phyloP scores from a whole-genome alignment of 106 monocot species.

The Allium fistulosum region DNA sequence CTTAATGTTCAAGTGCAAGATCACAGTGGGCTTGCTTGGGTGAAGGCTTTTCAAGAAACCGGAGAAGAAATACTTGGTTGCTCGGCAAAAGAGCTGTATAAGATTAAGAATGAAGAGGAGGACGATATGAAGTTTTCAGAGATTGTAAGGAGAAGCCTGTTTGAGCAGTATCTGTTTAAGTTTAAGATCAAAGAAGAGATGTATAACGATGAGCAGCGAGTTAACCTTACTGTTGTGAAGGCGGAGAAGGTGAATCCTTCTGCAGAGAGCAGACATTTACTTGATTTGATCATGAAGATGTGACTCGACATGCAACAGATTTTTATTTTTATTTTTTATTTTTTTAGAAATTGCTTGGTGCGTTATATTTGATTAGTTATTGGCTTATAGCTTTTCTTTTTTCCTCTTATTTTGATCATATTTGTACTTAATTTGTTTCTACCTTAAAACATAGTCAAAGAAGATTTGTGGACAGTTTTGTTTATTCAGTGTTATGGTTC shows the following conservation, averaged over 20 bases:
- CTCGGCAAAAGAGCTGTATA: conserved; percentile 67
- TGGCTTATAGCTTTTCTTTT: no score
- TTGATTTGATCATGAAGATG: conserved; percentile 44
- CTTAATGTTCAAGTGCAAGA: conserved; percentile 95
- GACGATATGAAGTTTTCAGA: conserved; percentile 59
- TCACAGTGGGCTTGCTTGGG: conserved; percentile 72
- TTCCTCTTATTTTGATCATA: no score
- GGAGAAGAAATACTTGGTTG: conserved; percentile 80
- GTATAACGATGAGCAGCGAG: conserved; percentile 71
- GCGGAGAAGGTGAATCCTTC: conserved; percentile 75
- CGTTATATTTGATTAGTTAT: no score
- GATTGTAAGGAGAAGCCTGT: conserved; percentile 45
- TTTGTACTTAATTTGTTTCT: no score
- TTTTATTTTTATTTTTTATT: no score
- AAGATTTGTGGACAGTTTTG: no score
- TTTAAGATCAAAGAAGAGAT: conserved; percentile 90
- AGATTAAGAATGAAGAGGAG: conserved; percentile 49
- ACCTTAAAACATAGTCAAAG: no score
- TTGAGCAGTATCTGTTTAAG: conserved; percentile 61
- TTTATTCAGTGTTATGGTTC: no score
- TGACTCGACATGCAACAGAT: neutral
- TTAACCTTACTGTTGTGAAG: conserved; percentile 70
- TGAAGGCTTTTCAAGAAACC: conserved; percentile 88
- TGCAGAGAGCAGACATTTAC: conserved; percentile 57
- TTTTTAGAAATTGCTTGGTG: no score